These are phyloP conservation scores for Spizellomyces punctatus DNA, from an alignment of 192 early-diverging fungal species.

Conservation along the genomic window DNA sequence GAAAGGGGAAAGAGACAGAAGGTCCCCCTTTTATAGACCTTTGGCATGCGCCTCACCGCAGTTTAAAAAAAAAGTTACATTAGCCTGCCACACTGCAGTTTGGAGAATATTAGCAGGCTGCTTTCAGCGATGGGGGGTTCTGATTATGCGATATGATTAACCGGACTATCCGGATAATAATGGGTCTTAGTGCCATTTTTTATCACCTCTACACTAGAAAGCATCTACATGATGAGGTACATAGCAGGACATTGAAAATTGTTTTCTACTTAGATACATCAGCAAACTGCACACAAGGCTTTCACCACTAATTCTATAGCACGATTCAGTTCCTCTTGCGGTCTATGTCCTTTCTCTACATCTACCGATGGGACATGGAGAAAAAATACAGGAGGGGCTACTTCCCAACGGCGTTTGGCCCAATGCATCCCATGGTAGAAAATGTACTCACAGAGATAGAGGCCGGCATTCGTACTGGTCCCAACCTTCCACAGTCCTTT, in stretches of 20 bases:
- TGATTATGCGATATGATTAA: too few species aligned
- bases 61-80: too few species aligned
- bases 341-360: background rate
- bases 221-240: too few species aligned
- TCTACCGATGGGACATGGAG: constrained; percentile 1
- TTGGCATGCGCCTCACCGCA: too few species aligned
- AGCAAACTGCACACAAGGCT: background rate
- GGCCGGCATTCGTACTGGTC: background rate
- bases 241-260: background rate
- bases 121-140: too few species aligned
- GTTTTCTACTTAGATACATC: background rate
- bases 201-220: too few species aligned
- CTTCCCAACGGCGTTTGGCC: background rate
- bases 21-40: too few species aligned
- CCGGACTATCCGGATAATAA: too few species aligned
- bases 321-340: background rate
- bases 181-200: too few species aligned
- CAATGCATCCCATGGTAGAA: constrained; percentile 4
- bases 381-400: background rate
- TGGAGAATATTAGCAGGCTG: too few species aligned
- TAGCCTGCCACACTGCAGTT: too few species aligned
- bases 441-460: constrained; percentile 11
- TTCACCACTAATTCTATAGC: background rate
- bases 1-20: too few species aligned
- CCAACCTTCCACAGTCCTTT: background rate